Conservation (phyloP, 2,329 filamentous ascomycete species). For the Laburnicola sp. region DNA sequence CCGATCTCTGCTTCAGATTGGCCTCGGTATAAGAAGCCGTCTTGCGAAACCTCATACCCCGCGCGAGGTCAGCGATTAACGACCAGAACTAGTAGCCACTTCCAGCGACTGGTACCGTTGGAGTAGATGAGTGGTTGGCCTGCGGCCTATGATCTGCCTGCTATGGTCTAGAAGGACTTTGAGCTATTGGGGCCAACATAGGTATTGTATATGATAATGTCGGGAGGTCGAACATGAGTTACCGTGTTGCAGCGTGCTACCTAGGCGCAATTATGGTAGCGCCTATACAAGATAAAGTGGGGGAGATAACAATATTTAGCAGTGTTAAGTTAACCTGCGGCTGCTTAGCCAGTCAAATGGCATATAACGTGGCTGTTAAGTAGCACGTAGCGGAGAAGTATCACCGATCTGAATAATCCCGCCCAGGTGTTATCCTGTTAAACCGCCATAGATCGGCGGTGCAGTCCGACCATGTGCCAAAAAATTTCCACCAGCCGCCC, state of each 20-base stretch:
- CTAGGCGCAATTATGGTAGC: conserved; percentile 58
- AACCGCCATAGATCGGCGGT: no score
- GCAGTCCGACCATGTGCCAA: no score
- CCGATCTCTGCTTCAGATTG: conserved; percentile 59
- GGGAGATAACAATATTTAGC: conserved; percentile 60
- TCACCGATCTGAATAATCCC: background rate
- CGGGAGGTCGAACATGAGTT: background rate
- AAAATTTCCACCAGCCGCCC: no score
- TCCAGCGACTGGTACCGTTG: conserved; percentile 60
- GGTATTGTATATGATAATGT: conserved; percentile 39
- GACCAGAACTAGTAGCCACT: background rate
- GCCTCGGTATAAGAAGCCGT: conserved; percentile 11
- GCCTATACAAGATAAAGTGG: conserved; percentile 64
- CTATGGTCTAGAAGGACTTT: conserved; percentile 59
- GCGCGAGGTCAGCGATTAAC: background rate
- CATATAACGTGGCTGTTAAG: background rate
- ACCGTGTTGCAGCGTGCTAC: conserved; percentile 13
- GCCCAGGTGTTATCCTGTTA: no score
- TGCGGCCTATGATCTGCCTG: conserved; percentile 62
- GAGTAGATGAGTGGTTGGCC: conserved; percentile 65
- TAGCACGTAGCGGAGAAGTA: background rate
- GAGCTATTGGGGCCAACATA: conserved; percentile 63
- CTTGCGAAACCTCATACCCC: background rate
- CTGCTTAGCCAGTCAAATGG: conserved; percentile 9
- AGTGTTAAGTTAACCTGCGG: conserved; percentile 52